Evolutionary conservation across 2,329 filamentous ascomycete genomes (phyloP).

Genomic region (Beauveria bassiana): DNA sequence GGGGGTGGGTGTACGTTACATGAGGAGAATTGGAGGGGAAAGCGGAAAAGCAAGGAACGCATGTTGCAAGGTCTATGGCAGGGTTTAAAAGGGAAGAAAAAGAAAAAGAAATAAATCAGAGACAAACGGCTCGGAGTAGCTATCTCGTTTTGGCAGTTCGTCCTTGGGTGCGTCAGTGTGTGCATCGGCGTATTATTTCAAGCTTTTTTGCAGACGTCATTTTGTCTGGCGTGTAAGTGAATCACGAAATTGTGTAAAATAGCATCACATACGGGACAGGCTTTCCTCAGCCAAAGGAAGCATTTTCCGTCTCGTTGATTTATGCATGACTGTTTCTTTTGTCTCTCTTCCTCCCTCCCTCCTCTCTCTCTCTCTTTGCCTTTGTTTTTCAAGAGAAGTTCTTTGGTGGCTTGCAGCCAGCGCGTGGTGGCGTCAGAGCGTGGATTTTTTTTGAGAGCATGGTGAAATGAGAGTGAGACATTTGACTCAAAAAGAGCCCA

Average conservation of each 20-base stretch:
- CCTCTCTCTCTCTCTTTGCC: background rate
- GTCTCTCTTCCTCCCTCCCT: too few species aligned
- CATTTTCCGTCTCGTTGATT: background rate
- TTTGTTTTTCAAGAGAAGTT: background rate
- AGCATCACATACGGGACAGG: background rate
- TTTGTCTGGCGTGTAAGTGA: background rate
- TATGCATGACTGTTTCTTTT: background rate
- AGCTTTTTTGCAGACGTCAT: too few species aligned
- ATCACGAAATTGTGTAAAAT: too few species aligned
- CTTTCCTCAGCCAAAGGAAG: background rate
- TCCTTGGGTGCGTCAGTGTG: background rate
- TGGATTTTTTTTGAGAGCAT: background rate
- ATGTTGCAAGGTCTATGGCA: background rate
- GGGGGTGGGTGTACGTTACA: background rate
- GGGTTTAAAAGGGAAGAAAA: background rate
- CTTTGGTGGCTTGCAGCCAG: background rate
- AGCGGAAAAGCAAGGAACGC: background rate
- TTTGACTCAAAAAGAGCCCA: slow-evolving; percentile 4
- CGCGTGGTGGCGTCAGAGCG: background rate
- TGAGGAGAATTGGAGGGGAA: background rate
- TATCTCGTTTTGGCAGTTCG: slow-evolving; percentile 3
- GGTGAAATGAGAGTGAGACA: slow-evolving; percentile 6
- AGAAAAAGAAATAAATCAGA: slow-evolving; percentile 11
- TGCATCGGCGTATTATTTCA: background rate
- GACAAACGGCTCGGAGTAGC: slow-evolving; percentile 8